A percentile compares a stretch with the other conserved stretches of the same genome.
These are phyloP conservation scores for Capsicum baccatum DNA, from an alignment of 257 asterid genomes.

Conservation along the genomic window DNA sequence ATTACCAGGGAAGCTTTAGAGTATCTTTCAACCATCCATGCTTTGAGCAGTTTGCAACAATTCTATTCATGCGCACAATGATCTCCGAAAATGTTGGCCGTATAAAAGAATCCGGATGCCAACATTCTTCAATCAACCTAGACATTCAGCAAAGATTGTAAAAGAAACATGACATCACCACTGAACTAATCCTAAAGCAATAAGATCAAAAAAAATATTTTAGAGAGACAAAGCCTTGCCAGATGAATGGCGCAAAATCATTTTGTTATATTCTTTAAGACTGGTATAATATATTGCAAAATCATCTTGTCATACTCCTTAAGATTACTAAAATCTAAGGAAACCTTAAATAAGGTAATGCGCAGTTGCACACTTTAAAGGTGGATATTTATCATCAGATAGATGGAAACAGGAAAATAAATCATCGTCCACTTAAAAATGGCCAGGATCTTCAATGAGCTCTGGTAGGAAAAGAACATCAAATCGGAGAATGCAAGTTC, in stretches of 20 bases:
- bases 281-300: too few relatives aligned
- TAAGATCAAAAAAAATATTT: background rate
- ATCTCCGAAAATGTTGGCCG: conserved; percentile 83
- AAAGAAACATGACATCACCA: conserved; percentile 12
- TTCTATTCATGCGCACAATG: conserved; percentile 71
- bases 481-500: background rate
- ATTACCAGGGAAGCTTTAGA: conserved; percentile 92
- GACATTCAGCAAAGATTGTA: conserved; percentile 27
- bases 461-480: background rate
- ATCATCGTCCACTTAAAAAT: background rate
- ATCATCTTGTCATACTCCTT: background rate
- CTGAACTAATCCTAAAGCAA: background rate
- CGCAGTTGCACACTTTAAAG: background rate
- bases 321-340: background rate
- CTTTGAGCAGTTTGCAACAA: conserved; percentile 67
- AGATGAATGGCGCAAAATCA: background rate
- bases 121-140: conserved; percentile 94
- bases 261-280: background rate
- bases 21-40: conserved; percentile 99
- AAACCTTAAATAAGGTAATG: background rate
- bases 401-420: background rate
- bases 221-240: background rate
- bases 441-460: background rate
- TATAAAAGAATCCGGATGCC: conserved; percentile 61
- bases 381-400: background rate